Percentiles rank a stretch among this genome's conserved stretches.
Conservation (phyloP, 2,329 filamentous ascomycete genomes). For the Leptosphaerulina australis region DNA sequence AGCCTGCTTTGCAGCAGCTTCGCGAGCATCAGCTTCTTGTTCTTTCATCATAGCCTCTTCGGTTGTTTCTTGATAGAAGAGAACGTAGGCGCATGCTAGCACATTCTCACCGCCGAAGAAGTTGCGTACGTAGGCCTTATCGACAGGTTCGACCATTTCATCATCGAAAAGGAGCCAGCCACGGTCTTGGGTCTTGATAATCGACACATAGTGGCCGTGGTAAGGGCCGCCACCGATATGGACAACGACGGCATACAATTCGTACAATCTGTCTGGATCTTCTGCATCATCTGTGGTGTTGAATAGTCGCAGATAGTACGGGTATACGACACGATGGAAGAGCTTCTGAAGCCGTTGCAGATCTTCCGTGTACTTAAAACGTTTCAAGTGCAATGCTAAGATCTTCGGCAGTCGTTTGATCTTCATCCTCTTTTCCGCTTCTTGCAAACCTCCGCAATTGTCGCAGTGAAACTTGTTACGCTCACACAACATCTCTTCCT, state of each 20-base stretch:
- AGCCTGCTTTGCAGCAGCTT: slow-evolving; percentile 42
- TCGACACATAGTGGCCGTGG: slow-evolving; percentile 96
- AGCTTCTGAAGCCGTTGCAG: slow-evolving; percentile 92
- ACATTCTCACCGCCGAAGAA: slow-evolving; percentile 91
- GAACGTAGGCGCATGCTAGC: slow-evolving; percentile 91
- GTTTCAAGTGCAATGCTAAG: slow-evolving; percentile 88
- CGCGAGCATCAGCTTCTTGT: slow-evolving; percentile 76
- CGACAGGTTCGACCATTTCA: slow-evolving; percentile 97
- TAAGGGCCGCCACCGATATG: slow-evolving; percentile 97
- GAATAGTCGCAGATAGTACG: slow-evolving; percentile 93
- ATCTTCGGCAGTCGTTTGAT: slow-evolving; percentile 93
- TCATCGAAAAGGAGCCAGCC: slow-evolving; percentile 98
- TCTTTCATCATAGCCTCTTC: slow-evolving; percentile 73
- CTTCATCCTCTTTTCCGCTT: slow-evolving; percentile 99
- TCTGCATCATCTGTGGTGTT: slow-evolving; percentile 96
- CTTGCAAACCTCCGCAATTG: slow-evolving; percentile 92
- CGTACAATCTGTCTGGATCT: slow-evolving; percentile 91
- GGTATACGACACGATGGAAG: slow-evolving; percentile 95
- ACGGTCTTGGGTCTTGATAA: slow-evolving; percentile 95
- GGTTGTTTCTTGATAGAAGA: slow-evolving; percentile 95
- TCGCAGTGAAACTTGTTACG: slow-evolving; percentile 99
- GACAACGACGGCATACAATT: slow-evolving; percentile 95
- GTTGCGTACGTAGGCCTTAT: slow-evolving; percentile 93
- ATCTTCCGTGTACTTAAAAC: slow-evolving; percentile 98
- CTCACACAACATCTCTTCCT: slow-evolving; percentile 96